These are phyloP conservation scores for Plasmopara muralis DNA, from an alignment of 352 stramenopile species.

Conservation along the genomic window DNA sequence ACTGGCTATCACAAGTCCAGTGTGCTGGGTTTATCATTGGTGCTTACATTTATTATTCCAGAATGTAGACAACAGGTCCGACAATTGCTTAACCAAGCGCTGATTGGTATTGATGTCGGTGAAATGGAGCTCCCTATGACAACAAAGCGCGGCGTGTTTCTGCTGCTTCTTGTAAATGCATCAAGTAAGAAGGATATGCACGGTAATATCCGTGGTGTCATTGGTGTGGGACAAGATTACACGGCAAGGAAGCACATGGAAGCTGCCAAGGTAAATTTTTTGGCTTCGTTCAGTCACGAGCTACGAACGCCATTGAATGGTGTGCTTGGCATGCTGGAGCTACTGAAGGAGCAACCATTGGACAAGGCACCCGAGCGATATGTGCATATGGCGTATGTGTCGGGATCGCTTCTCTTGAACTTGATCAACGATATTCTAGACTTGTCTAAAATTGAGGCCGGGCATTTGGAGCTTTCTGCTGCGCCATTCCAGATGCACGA, in stretches of 20 bases:
- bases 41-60: constrained; percentile 52
- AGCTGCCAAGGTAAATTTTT: constrained; percentile 54
- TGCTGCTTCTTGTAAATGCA: constrained; percentile 57
- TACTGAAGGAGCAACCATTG: constrained; percentile 54
- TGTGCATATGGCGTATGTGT: constrained; percentile 68
- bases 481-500: constrained; percentile 75
- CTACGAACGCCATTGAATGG: constrained; percentile 68
- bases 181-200: constrained; percentile 80
- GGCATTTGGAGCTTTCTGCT: constrained; percentile 72
- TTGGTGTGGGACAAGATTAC: constrained; percentile 86
- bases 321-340: constrained; percentile 70
- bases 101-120: constrained; percentile 61
- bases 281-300: constrained; percentile 66
- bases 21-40: constrained; percentile 48
- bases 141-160: constrained; percentile 19
- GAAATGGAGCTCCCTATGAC: constrained; percentile 73
- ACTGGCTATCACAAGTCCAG: constrained; percentile 58
- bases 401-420: constrained; percentile 58
- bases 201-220: constrained; percentile 82
- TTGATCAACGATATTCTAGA: constrained; percentile 85
- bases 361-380: constrained; percentile 55
- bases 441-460: constrained; percentile 88
- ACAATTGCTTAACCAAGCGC: constrained; percentile 46
- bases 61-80: constrained; percentile 46
- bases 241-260: constrained; percentile 76